Conservation (phyloP, 1,284 basidiomycete species). For the Coniferiporia sulphurascens region DNA sequence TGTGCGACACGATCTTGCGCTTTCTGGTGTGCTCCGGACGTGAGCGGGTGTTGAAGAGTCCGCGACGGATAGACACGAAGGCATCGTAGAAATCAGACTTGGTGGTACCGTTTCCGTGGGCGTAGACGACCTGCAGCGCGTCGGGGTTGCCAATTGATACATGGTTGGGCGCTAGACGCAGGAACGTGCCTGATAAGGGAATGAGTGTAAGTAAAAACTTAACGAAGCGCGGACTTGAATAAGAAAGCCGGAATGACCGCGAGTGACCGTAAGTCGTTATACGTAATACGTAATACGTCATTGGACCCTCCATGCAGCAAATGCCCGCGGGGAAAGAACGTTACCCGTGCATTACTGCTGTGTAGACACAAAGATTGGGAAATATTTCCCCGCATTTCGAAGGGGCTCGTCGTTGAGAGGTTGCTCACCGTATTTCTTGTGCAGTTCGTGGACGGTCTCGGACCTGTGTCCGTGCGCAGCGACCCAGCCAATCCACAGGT, state of each 20-base stretch:
- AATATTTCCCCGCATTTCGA: no score
- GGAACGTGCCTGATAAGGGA: slow-evolving; percentile 53
- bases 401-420: no score
- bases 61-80: slow-evolving; percentile 33
- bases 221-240: no score
- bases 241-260: no score
- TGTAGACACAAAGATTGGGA: no score
- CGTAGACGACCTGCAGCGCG: slow-evolving; percentile 72
- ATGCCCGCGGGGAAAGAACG: no score
- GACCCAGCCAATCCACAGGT: slow-evolving; percentile 71
- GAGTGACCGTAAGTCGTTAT: no score
- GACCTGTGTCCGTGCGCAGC: slow-evolving; percentile 70
- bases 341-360: no score
- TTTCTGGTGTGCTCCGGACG: slow-evolving; percentile 47
- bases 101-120: slow-evolving; percentile 69
- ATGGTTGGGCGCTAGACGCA: slow-evolving; percentile 87
- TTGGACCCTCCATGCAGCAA: no score
- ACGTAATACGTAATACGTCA: no score
- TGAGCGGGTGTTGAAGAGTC: slow-evolving; percentile 44
- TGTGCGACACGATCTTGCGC: slow-evolving; percentile 42
- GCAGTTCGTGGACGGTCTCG: slow-evolving; percentile 70
- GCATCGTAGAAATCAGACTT: slow-evolving; percentile 44
- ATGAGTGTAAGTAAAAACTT: no score
- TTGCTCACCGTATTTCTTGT: slow-evolving; percentile 65
- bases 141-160: slow-evolving; percentile 78